These are phyloP conservation scores for Megacollybia marginata DNA, from an alignment of 768 basidiomycete species.

Conservation along the genomic window DNA sequence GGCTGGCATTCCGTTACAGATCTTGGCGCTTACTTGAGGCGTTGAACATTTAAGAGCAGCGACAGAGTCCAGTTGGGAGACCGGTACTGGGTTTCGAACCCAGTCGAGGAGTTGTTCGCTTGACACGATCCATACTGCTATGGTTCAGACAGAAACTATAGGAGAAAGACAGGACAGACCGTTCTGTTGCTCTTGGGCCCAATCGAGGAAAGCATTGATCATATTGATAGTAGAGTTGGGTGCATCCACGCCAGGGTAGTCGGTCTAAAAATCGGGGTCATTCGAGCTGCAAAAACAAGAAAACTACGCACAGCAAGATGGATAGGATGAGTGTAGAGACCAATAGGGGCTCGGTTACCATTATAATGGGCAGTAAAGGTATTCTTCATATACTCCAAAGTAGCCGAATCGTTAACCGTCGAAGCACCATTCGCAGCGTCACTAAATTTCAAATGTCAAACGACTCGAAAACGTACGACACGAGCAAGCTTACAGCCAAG, in stretches of 20 bases:
- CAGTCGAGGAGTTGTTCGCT: conserved; percentile 66
- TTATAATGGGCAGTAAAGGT: conserved; percentile 73
- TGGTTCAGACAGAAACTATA: not conserved
- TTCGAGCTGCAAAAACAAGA: too few species aligned
- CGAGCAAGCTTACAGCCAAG: conserved; percentile 54
- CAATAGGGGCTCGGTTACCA: conserved; percentile 70
- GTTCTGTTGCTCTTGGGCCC: conserved; percentile 67
- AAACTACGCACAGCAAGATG: conserved; percentile 48
- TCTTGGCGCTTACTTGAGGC: conserved; percentile 53
- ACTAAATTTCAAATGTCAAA: conserved; percentile 16
- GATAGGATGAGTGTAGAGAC: conserved; percentile 77
- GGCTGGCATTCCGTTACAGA: conserved; percentile 72
- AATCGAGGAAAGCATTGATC: conserved; percentile 77
- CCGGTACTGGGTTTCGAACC: conserved; percentile 62
- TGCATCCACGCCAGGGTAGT: conserved; percentile 52
- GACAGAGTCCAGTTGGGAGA: conserved; percentile 48
- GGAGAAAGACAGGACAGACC: conserved; percentile 26
- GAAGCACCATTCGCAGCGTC: conserved; percentile 48
- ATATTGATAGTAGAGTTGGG: conserved; percentile 54
- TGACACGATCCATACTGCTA: conserved; percentile 65
- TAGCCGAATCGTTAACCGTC: conserved; percentile 50
- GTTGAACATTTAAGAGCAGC: conserved; percentile 54
- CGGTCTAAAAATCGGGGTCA: conserved; percentile 23
- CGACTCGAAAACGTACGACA: not conserved
- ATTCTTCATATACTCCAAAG: conserved; percentile 62